Percentiles rank a stretch among this genome's conserved stretches.
Conservation (phyloP, 2,329 filamentous ascomycete species). For the Lasiodiplodia hormozganensis region DNA sequence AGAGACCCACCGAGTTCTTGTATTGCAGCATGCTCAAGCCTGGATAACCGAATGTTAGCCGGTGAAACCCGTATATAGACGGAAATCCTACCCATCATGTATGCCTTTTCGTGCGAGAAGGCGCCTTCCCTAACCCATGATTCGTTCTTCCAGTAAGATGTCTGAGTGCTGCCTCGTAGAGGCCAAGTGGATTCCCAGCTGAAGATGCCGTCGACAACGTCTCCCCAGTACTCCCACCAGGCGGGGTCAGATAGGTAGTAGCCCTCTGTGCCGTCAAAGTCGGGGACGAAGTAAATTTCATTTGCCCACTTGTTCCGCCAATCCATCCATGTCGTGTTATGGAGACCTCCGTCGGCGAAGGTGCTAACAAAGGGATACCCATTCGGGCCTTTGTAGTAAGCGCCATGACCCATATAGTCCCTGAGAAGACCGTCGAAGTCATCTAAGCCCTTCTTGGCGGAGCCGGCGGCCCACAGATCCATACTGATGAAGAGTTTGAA, state of each 20-base stretch:
- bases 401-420: constrained; percentile 1
- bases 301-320: background rate
- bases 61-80: background rate
- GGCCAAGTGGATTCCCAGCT: constrained; percentile 51
- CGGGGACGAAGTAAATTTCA: constrained; percentile 44
- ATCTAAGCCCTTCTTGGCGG: constrained; percentile 34
- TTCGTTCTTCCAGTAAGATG: constrained; percentile 37
- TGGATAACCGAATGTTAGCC: background rate
- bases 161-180: constrained; percentile 26
- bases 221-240: constrained; percentile 42
- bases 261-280: constrained; percentile 35
- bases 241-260: constrained; percentile 41
- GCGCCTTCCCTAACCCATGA: constrained; percentile 36
- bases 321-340: background rate
- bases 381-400: constrained; percentile 7
- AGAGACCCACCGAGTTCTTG: constrained; percentile 37
- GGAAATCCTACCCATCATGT: constrained; percentile 40
- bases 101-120: constrained; percentile 38
- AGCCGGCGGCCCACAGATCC: constrained; percentile 40
- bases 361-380: background rate
- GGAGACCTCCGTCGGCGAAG: background rate
- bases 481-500: constrained; percentile 50
- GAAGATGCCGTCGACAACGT: constrained; percentile 45
- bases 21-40: constrained; percentile 37
- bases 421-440: constrained; percentile 1